phyloP scores from a whole-genome alignment of 2,329 filamentous ascomycete species.

The Sordariomycetes sp. region DNA sequence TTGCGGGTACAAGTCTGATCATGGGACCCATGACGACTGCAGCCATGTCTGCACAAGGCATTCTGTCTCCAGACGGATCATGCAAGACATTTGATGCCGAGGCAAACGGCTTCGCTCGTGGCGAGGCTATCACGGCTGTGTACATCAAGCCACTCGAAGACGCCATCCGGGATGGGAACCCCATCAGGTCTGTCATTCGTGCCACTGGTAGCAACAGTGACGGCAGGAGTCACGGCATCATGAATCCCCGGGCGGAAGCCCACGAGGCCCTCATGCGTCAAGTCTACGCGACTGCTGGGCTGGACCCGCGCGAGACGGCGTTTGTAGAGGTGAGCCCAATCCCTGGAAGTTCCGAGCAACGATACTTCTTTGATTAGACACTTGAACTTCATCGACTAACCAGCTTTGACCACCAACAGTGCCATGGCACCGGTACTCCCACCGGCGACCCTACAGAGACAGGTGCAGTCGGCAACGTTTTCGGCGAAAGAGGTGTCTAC shows the following conservation, averaged over 20 bases:
- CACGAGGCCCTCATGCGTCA: conserved; percentile 26
- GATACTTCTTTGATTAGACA: too few relatives aligned
- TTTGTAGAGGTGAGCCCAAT: conserved; percentile 28
- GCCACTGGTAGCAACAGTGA: conserved; percentile 41
- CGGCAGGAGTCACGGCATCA: conserved; percentile 39
- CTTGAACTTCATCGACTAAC: too few relatives aligned
- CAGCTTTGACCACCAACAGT: conserved; percentile 11
- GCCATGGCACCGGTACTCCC: conserved; percentile 30
- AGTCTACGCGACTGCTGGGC: conserved; percentile 17
- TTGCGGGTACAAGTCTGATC: conserved; percentile 18
- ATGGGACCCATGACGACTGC: conserved; percentile 13
- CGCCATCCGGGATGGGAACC: conserved; percentile 42
- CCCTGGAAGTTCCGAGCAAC: too few relatives aligned
- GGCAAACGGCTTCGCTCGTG: conserved; percentile 41
- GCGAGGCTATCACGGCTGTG: conserved; percentile 42
- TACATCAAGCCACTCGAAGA: conserved; percentile 42
- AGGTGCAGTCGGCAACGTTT: conserved; percentile 17
- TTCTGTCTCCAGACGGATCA: conserved; percentile 34
- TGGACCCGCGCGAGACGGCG: conserved; percentile 15
- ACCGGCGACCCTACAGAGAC: conserved; percentile 28
- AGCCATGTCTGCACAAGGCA: conserved; percentile 7
- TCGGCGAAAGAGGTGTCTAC: conserved; percentile 13
- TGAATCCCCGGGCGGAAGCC: conserved; percentile 31
- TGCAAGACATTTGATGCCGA: conserved; percentile 26
- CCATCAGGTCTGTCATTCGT: conserved; percentile 32